Conservation (phyloP, 1,284 basidiomycete species). For the Irpex sp. region DNA sequence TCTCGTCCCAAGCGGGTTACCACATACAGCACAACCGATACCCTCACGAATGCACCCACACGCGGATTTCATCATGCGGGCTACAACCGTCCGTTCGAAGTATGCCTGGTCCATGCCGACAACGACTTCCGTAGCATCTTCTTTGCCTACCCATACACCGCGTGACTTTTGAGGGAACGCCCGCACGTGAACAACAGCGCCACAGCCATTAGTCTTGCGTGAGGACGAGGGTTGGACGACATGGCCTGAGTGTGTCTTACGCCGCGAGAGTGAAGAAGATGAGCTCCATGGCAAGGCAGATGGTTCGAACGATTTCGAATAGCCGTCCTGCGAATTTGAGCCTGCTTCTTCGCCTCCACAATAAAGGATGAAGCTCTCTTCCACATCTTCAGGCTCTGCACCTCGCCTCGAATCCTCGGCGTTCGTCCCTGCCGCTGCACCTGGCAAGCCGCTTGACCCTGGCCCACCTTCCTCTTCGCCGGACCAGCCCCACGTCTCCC, state of each 20-base stretch:
- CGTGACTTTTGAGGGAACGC: conserved; percentile 48
- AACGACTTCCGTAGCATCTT: conserved; percentile 45
- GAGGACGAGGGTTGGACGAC: conserved; percentile 10
- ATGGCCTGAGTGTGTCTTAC: conserved; percentile 25
- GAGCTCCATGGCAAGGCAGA: conserved; percentile 25
- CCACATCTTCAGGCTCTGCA: conserved; percentile 17
- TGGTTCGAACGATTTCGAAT: conserved; percentile 18
- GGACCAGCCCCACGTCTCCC: not conserved
- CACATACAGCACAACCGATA: conserved; percentile 60
- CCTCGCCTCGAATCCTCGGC: conserved; percentile 17
- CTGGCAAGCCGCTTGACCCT: not conserved
- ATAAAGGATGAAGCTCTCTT: conserved; percentile 40
- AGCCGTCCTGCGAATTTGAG: conserved; percentile 10
- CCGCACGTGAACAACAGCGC: conserved; percentile 49
- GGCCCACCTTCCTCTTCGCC: not conserved
- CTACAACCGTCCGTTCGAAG: conserved; percentile 45
- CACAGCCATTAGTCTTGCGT: conserved; percentile 50
- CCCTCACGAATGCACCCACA: conserved; percentile 65
- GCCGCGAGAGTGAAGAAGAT: conserved; percentile 25
- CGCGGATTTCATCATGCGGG: conserved; percentile 46
- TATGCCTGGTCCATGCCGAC: conserved; percentile 49
- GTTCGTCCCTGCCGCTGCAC: not conserved
- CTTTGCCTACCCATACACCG: conserved; percentile 54
- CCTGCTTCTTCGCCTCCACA: conserved; percentile 39
- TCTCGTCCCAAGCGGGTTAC: conserved; percentile 59